Evolutionary conservation across 2,329 filamentous ascomycete species (phyloP), one percentile per base, ranked within the genome.

Genomic region (Colletotrichum limetticola): DNA sequence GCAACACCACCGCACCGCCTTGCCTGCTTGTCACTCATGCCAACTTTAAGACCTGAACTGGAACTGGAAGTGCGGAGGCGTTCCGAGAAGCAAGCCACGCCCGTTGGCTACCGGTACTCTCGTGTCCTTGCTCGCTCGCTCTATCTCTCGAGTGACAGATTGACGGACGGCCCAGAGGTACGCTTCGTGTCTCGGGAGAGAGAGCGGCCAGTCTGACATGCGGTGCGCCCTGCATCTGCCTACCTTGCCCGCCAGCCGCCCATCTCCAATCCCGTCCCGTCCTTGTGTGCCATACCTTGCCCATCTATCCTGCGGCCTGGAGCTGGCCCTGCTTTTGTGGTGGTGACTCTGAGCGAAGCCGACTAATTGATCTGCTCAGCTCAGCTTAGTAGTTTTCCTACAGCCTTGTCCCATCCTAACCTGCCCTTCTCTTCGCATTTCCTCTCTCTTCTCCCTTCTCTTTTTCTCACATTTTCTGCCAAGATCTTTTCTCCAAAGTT

Each of bases 151-250:
- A 42, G 52, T 60, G 26, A 59, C 52, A 30, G 66, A n/a, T 9
- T 4, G 42, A 42, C 22, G 55, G 26, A 55, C 52, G 19, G 66
- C 16, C 7, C 42, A 49, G 16, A 49, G 42, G 19, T 11, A 19
- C 19, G 16, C 42, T 49, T 49, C n/a, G 49, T 61, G 71, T 73
- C 55, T 73, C 61, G 66, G 67, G 46, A 61, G 37, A 30, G n/a
- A n/a, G 46, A 61, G 35, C 14, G 19, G 46, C 16, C 67, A n/a
- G 49, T 61, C 71, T 73, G 46, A 62, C 71, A 53, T 49, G 59
- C 60, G 19, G 52, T 57, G 32, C 61, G 71, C 67, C 71, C 66
- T 73, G 66, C 66, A 53, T 73, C 26, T 71, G 66, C 66, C 60
- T 62, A 49, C 66, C 66, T 57, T 56, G 61, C 30, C 32, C 57